These are phyloP conservation scores for Trypanosoma avium DNA, from an alignment of 208 protist species.

Conservation along the genomic window DNA sequence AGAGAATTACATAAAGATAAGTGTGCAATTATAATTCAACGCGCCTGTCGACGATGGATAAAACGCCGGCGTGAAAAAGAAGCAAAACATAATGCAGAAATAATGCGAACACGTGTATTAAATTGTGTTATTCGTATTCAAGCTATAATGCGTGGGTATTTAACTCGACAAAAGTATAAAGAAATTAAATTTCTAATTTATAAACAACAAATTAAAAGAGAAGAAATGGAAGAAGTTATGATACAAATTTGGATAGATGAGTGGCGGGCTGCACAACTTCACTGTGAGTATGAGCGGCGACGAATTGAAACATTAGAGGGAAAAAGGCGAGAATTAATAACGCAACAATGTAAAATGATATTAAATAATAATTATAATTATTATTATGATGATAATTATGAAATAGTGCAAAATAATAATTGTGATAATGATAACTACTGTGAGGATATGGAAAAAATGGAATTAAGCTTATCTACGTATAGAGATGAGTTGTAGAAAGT, in stretches of 20 bases:
- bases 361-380: no score
- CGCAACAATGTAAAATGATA: slow-evolving; percentile 12
- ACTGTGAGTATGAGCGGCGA: slow-evolving; percentile 24
- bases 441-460: background rate
- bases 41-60: slow-evolving; percentile 34
- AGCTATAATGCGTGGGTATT: slow-evolving; percentile 35
- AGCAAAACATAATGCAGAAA: slow-evolving; percentile 18
- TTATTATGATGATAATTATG: background rate
- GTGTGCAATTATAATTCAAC: slow-evolving; percentile 42
- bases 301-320: slow-evolving; percentile 21
- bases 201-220: slow-evolving; percentile 31
- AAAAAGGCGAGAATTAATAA: slow-evolving; percentile 11
- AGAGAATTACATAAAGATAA: slow-evolving; percentile 43
- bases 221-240: slow-evolving; percentile 49
- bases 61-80: slow-evolving; percentile 21
- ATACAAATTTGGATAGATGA: slow-evolving; percentile 27
- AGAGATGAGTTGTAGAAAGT: slow-evolving; percentile 13
- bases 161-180: slow-evolving; percentile 26
- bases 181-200: slow-evolving; percentile 10
- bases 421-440: background rate
- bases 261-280: slow-evolving; percentile 17
- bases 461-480: slow-evolving; percentile 15
- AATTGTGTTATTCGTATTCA: slow-evolving; percentile 36
- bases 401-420: background rate
- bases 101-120: slow-evolving; percentile 18